Evolutionary conservation across 1,284 basidiomycete genomes (phyloP).

Genomic region (Mycosarcoma maydis): DNA sequence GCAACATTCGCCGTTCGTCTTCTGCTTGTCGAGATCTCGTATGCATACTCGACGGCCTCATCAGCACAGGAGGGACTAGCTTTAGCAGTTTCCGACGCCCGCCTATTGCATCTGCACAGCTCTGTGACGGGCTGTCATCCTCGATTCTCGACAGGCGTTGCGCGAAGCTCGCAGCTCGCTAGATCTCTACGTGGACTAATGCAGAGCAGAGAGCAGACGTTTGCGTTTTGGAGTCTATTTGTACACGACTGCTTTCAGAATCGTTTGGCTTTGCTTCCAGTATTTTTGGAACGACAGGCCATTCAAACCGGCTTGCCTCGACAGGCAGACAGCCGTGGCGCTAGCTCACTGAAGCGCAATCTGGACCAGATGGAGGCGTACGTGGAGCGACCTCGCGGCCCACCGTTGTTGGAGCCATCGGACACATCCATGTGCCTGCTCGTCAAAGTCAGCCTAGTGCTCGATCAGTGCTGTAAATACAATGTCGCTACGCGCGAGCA

Average conservation of each 20-base stretch:
- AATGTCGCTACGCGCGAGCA: conserved; percentile 1
- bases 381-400: conserved; percentile 10
- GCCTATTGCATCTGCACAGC: conserved; percentile 19
- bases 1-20: conserved; percentile 14
- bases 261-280: conserved; percentile 11
- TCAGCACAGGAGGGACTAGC: conserved; percentile 12
- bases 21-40: conserved; percentile 16
- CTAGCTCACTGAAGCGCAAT: neutral
- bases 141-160: conserved; percentile 7
- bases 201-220: conserved; percentile 15
- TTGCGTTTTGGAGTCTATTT: conserved; percentile 29
- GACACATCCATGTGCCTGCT: conserved; percentile 25
- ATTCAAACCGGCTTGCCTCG: conserved; percentile 22
- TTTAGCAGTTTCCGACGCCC: conserved; percentile 14
- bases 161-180: conserved; percentile 11
- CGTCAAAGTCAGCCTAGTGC: conserved; percentile 23
- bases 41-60: neutral
- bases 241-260: conserved; percentile 33
- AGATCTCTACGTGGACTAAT: conserved; percentile 23
- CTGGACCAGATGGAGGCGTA: conserved; percentile 9
- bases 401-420: conserved; percentile 5
- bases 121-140: conserved; percentile 2
- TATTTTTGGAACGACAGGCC: conserved; percentile 13
- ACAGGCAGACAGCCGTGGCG: neutral
- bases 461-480: conserved; percentile 28